Evolutionary conservation across 805 yeast species (phyloP), one percentile per base, ranked within the genome.

Genomic region (Isabelozyma heimii): DNA sequence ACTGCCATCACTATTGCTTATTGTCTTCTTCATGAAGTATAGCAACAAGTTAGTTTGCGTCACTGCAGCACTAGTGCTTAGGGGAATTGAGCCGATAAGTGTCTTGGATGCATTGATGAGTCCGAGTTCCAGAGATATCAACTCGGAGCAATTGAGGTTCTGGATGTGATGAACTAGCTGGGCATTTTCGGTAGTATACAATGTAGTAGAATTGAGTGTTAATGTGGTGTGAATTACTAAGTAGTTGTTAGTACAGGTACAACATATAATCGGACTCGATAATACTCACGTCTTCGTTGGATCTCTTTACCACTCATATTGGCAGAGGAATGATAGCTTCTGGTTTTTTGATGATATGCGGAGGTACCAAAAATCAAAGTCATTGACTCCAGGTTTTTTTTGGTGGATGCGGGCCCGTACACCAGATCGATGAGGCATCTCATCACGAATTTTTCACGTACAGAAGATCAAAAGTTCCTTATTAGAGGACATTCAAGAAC

Each of bases 161-260:
- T 74, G 65, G 24, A 73, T 52, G n/a, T 66, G 58, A 28, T 73
- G 70, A 1, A 72, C 66, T 37, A 82, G 61, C 20, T 66, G 68
- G 42, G 65, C 62, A 57, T 80, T 80, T 54, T 82, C 86, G 52
- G 80, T 73, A 10, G 86, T 77, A 60, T 79, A 83, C 12, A 82
- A 66, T 0, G 87, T 81, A 5, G 85, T 79, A 14, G 87, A 82
- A 57, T 83, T 82, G 47, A 69, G 62, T 4, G 82, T 75, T 38
- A 79, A 65, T 2, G 82, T 75, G 16, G 80, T 74, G 54, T 72
- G 75, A 15, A 79, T 67, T 52, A 79, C 80, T 75, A 44, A 20
- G 16, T 20, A 3, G 13, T 4, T 4, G 57, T 58, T 57, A 57
- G 57, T 59, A 56, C 38, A 14, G 37, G 17, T 24, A 9, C 8